Conservation (phyloP, 2,329 filamentous ascomycete species). For the Stagonosporopsis tanaceti region DNA sequence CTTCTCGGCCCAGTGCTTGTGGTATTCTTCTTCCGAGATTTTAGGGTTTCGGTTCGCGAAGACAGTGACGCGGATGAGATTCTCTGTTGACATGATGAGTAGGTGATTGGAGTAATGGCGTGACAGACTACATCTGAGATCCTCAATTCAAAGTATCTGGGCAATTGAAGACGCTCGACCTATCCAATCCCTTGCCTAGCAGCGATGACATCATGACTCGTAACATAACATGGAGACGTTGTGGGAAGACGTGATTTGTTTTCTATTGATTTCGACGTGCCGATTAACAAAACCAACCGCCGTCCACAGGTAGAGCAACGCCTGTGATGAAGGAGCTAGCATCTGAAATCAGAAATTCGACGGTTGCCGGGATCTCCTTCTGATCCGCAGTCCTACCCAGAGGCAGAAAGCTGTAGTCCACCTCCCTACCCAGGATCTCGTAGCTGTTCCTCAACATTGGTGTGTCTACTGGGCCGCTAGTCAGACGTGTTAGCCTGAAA, state of each 20-base stretch:
- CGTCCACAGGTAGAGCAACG: conserved; percentile 56
- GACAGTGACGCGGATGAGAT: conserved; percentile 31
- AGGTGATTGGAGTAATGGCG: background rate
- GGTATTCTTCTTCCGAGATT: conserved; percentile 32
- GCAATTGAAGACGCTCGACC: too few relatives aligned
- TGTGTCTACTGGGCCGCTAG: conserved; percentile 44
- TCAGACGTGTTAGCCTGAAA: background rate
- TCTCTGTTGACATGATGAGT: background rate
- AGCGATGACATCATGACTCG: conserved; percentile 13
- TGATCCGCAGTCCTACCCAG: conserved; percentile 37
- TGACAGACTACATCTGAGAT: too few relatives aligned
- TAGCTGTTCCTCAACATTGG: conserved; percentile 41
- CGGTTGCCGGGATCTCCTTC: conserved; percentile 54
- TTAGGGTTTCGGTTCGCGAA: conserved; percentile 33
- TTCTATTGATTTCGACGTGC: background rate
- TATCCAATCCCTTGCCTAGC: too few relatives aligned
- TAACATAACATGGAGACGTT: background rate
- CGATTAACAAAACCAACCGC: conserved; percentile 51
- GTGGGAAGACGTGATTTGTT: too few relatives aligned
- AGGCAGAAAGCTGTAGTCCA: conserved; percentile 34
- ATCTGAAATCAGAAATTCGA: conserved; percentile 59
- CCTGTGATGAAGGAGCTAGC: conserved; percentile 58
- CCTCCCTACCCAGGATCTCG: conserved; percentile 27
- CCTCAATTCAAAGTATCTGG: too few relatives aligned
- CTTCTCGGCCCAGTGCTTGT: conserved; percentile 35